Conservation (phyloP, 148 eudicot species). For the Amaranthus hypochondriacus region DNA sequence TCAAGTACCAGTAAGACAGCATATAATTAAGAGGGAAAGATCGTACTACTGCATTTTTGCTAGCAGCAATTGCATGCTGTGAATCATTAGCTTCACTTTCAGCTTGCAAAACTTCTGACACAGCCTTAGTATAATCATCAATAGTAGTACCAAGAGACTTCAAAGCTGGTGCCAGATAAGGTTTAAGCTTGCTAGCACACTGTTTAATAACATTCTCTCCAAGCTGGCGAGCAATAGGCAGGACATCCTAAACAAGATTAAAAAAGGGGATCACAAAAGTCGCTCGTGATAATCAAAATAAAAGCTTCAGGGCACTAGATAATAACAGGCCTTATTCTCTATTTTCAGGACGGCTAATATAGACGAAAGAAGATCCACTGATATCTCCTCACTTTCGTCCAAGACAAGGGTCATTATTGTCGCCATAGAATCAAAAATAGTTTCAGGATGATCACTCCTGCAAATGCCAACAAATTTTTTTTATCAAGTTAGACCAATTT, state of each 20-base stretch:
- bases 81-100: slow-evolving; percentile 24
- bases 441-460: slow-evolving; percentile 71
- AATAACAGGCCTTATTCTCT: slow-evolving; percentile 46
- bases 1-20: not conserved
- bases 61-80: slow-evolving; percentile 31
- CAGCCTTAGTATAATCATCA: slow-evolving; percentile 49
- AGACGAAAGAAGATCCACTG: slow-evolving; percentile 49
- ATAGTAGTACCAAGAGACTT: slow-evolving; percentile 39
- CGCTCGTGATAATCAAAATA: not conserved
- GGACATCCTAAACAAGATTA: slow-evolving; percentile 35
- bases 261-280: slow-evolving; percentile 12
- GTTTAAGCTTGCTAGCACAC: slow-evolving; percentile 58
- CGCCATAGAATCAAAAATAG: slow-evolving; percentile 68
- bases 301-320: not conserved
- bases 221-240: slow-evolving; percentile 58
- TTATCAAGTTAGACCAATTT: slow-evolving; percentile 11
- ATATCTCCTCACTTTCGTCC: slow-evolving; percentile 90
- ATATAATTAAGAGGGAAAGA: slow-evolving; percentile 2
- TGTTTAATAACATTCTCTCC: slow-evolving; percentile 59
- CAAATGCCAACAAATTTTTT: not conserved
- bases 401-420: slow-evolving; percentile 86
- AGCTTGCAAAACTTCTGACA: slow-evolving; percentile 41
- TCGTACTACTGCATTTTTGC: slow-evolving; percentile 42
- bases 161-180: slow-evolving; percentile 51
- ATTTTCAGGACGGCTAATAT: slow-evolving; percentile 54